Base-by-base conservation (phyloP, 805 yeast species). In the Suhomyces emberorum region DNA sequence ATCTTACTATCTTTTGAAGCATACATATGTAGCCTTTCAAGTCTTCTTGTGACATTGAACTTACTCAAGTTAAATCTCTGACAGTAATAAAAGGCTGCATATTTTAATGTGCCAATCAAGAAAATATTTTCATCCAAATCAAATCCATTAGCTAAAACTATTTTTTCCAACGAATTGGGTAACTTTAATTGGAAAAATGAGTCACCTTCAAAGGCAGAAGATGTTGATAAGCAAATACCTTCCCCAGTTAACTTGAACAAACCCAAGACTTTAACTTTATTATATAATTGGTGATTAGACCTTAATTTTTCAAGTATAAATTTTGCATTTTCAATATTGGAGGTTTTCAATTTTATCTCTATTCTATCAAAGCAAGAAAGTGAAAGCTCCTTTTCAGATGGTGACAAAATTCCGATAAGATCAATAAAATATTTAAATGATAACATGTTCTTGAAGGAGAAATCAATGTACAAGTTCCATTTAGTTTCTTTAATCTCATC, bases 1-100 rank as follows among this genome's bases (percentile, higher is more conserved):
- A 37, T 20, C 16, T 34, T 24, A 3, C 34, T 34, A 7, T 8
- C 34, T 11, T 22, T 23, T n/a, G 20, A 14, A 15, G 25, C 22
- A 19, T 28, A 30, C 3, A 41, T 32, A 30, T 37, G 42, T 8
- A 41, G 27, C 18, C 28, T 21, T 15, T 41, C 44, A 23, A 41
- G 34, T 15, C 25, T 34, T 22, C 33, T 41, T 16, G 44, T 35
- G 8, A 41, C 30, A 17, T 41, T 41, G 26, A 41, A 41, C 28
- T 41, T 41, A 15, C 36, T 37, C 30, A 41, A 35, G 30, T 41
- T 41, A 8, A 41, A 29, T 9, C 22, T 37, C 6, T 29, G 14
- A 12, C 38, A 30, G 17, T 34, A 28, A 14, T 37, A 41, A 16
- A 41, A 30, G 2, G 37, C 33, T 8, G 36, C 39, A 12, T 22